phyloP scores from a whole-genome alignment of 768 basidiomycete species.

The Hirschioporus abietinus region DNA sequence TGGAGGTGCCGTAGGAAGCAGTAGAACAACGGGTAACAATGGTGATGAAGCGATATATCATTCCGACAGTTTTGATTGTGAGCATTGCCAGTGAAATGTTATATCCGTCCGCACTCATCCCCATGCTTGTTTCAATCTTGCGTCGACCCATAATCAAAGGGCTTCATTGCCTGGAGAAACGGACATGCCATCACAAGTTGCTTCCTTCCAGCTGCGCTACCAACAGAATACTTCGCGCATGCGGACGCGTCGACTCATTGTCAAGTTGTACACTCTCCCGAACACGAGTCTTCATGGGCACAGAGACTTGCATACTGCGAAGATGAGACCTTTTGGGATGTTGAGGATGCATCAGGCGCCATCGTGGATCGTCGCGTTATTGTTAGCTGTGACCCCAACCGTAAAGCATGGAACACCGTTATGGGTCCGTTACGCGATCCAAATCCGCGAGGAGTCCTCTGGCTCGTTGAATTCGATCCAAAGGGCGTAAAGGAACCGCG shows the following conservation, averaged over 20 bases:
- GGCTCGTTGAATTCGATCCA: conserved; percentile 31
- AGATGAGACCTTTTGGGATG: conserved; percentile 62
- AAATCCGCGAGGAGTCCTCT: conserved; percentile 56
- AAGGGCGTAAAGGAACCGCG: conserved; percentile 21
- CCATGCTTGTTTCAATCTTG: too few relatives aligned
- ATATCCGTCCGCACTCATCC: neutral
- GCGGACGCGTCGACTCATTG: neutral
- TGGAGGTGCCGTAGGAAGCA: too few relatives aligned
- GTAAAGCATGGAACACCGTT: conserved; percentile 68
- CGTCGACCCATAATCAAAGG: neutral
- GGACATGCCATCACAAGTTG: neutral
- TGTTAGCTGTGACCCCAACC: conserved; percentile 45
- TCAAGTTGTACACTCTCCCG: neutral
- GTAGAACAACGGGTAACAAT: neutral
- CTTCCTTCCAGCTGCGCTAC: neutral
- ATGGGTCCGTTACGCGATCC: conserved; percentile 49
- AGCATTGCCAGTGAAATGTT: neutral
- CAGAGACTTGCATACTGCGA: conserved; percentile 45
- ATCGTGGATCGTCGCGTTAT: conserved; percentile 41
- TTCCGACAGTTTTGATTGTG: neutral
- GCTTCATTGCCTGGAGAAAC: neutral
- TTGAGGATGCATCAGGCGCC: conserved; percentile 33
- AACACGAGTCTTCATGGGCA: neutral
- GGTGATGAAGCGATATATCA: neutral
- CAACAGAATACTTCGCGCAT: neutral